phyloP scores from a whole-genome alignment of 1,284 basidiomycete genomes.

The Ceratobasidium sp. region DNA sequence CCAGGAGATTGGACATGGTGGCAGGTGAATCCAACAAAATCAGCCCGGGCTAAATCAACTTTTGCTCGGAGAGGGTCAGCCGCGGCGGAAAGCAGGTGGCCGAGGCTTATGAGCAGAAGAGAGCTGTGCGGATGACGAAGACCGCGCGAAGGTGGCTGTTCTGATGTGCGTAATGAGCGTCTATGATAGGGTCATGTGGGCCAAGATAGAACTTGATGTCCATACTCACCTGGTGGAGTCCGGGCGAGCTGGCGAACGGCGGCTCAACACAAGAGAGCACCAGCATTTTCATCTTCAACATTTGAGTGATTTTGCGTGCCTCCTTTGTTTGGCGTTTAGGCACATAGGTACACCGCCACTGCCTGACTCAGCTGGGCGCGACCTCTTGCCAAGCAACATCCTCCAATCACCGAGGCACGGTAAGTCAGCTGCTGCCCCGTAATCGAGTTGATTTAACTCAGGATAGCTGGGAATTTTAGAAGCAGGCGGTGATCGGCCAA shows the following conservation, averaged over 20 bases:
- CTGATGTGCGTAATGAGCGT: conserved; percentile 7
- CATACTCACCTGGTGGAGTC: background rate
- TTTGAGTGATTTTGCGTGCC: background rate
- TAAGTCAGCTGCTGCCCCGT: background rate
- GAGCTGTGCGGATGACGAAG: background rate
- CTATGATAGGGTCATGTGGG: background rate
- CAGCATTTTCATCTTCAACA: background rate
- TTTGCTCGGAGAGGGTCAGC: background rate
- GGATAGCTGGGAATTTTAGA: background rate
- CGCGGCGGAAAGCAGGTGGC: background rate
- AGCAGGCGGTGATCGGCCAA: background rate
- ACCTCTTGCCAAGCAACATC: background rate
- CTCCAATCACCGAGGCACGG: background rate
- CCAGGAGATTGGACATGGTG: conserved; percentile 7
- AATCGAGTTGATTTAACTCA: background rate
- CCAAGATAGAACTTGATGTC: background rate
- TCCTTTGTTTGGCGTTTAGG: conserved; percentile 2
- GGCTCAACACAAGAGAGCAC: background rate
- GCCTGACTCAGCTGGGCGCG: background rate
- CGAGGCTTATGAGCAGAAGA: background rate
- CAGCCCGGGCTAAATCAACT: background rate
- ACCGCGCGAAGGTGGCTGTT: background rate
- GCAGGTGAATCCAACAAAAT: background rate
- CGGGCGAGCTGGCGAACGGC: background rate
- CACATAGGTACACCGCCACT: background rate